A percentile compares a stretch with the other conserved stretches of the same genome.
Conservation (phyloP, 2,329 filamentous ascomycete genomes). For the Colletotrichum cereale region DNA sequence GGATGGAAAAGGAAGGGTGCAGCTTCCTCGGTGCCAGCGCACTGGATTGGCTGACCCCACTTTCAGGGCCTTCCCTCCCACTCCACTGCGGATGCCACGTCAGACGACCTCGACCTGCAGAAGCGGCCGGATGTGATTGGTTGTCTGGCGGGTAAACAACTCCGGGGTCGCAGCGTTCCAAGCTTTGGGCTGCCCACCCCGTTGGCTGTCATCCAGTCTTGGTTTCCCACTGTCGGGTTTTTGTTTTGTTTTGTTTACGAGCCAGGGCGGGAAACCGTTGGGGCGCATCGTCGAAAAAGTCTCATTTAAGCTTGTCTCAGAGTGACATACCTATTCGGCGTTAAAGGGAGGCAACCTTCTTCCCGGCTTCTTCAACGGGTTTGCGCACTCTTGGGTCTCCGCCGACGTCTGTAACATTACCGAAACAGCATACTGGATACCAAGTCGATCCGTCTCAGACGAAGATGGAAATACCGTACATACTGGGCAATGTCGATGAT, state of each 20-base stretch:
- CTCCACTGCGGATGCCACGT: constrained; percentile 24
- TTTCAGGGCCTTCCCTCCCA: not conserved
- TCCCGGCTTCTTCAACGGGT: not conserved
- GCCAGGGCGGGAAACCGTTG: not conserved
- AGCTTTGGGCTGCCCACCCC: not conserved
- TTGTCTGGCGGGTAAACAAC: not conserved
- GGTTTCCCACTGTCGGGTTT: not conserved
- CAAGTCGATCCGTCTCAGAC: not conserved
- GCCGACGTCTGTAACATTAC: not conserved
- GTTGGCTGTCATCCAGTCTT: constrained; percentile 34
- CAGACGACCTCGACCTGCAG: constrained; percentile 25
- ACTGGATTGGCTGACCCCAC: not conserved
- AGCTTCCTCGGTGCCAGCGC: constrained; percentile 11
- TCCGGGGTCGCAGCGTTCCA: not conserved
- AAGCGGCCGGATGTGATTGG: constrained; percentile 16
- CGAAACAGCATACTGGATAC: not conserved
- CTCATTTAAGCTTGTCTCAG: constrained; percentile 23
- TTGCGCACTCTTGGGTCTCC: not conserved
- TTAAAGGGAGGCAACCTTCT: not conserved
- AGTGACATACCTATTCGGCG: not conserved
- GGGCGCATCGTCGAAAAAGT: constrained; percentile 14
- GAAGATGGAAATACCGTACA: not conserved
- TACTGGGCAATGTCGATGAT: not conserved
- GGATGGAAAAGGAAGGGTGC: not conserved
- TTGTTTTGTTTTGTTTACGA: too few species aligned